Conservation (phyloP, 192 early-diverging fungal species). For the Neocallimastix lanati region DNA sequence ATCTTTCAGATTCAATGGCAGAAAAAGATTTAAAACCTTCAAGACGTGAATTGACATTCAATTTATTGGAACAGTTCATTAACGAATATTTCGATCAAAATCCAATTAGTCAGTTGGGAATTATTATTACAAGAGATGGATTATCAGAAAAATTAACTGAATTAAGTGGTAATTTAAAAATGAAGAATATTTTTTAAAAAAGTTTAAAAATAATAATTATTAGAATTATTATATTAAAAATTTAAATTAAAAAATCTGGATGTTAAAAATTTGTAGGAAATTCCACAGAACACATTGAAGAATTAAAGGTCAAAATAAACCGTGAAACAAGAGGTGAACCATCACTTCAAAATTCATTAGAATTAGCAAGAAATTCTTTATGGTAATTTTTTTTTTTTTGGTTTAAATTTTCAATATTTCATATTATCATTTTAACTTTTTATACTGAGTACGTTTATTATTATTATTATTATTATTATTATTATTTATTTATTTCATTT, state of each 20-base stretch:
- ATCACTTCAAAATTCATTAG: conserved; percentile 80
- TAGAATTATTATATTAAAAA: too few species aligned
- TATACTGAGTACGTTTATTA: too few species aligned
- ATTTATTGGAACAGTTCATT: conserved; percentile 48
- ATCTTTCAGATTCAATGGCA: conserved; percentile 66
- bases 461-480: not conserved
- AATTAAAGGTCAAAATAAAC: conserved; percentile 42
- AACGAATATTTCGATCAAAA: conserved; percentile 92
- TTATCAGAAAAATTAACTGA: conserved; percentile 72
- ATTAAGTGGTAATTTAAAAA: conserved; percentile 54
- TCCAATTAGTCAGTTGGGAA: conserved; percentile 70
- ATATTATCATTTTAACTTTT: too few species aligned
- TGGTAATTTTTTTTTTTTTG: conserved; percentile 9
- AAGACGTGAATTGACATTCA: conserved; percentile 53
- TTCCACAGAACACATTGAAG: conserved; percentile 60
- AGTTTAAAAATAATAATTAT: too few species aligned
- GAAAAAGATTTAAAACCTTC: conserved; percentile 71
- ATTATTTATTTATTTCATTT: not conserved
- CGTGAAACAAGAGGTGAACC: conserved; percentile 66
- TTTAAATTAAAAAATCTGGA: too few species aligned
- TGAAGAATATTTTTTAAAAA: not conserved
- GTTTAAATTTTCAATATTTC: too few species aligned
- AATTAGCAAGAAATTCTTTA: conserved; percentile 57
- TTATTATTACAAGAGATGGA: conserved; percentile 69
- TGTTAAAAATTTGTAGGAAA: conserved; percentile 26